A percentile compares a stretch with the other conserved stretches of the same genome.
Evolutionary conservation across 176 grass and related monocot species (phyloP).

Genomic region (Zoysia japonica): DNA sequence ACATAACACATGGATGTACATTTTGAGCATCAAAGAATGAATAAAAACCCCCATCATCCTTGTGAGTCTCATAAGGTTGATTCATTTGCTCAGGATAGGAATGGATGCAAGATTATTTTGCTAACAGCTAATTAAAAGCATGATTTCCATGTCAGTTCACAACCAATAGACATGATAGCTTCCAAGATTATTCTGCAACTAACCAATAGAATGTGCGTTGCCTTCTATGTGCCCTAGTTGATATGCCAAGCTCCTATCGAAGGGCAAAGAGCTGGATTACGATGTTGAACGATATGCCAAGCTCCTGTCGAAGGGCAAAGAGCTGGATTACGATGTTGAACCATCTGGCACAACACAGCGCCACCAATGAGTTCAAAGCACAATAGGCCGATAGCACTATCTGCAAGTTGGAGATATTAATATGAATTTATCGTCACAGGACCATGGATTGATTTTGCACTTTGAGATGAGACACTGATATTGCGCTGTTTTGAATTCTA

Average conservation of each 20-base stretch:
- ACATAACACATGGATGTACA: too few relatives aligned
- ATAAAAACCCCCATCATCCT: too few relatives aligned
- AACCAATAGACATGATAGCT: constrained; percentile 12
- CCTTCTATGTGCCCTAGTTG: background rate
- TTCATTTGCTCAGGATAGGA: background rate
- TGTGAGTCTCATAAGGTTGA: too few relatives aligned
- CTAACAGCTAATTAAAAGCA: constrained; percentile 39
- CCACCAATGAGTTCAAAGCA: background rate
- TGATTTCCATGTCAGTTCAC: constrained; percentile 8
- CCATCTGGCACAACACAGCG: background rate
- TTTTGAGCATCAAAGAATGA: too few relatives aligned
- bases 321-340: background rate
- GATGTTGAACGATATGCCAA: too few relatives aligned
- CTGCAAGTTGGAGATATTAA: constrained; percentile 3
- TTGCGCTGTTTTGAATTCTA: background rate
- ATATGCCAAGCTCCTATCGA: background rate
- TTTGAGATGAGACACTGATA: constrained; percentile 9
- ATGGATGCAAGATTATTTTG: constrained; percentile 9
- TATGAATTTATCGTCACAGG: background rate
- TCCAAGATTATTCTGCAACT: background rate
- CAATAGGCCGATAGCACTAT: constrained; percentile 3
- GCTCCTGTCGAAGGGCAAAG: background rate
- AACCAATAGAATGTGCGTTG: background rate
- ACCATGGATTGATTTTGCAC: constrained; percentile 11
- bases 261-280: too few relatives aligned